Percentiles rank a stretch among this genome's conserved stretches.
Conservation (phyloP, 176 grass and related monocot genomes). For the Areca catechu region DNA sequence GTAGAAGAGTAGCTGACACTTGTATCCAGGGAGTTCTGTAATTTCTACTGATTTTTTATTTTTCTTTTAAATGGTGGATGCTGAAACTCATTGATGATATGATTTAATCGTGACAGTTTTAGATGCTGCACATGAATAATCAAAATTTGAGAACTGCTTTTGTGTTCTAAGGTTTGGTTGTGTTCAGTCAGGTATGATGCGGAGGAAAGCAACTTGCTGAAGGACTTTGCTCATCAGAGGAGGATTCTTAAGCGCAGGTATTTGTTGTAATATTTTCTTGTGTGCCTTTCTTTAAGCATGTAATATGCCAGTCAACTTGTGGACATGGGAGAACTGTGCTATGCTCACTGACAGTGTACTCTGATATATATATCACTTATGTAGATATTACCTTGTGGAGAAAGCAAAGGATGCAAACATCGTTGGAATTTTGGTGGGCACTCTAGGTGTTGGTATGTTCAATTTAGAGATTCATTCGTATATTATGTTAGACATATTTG, state of each 20-base stretch:
- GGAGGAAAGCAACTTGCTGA: constrained; percentile 40
- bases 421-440: constrained; percentile 94
- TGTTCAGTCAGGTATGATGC: constrained; percentile 79
- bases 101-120: too few relatives aligned
- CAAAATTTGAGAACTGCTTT: background rate
- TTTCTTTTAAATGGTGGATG: too few relatives aligned
- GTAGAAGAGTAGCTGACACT: too few relatives aligned
- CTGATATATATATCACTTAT: background rate
- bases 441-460: constrained; percentile 78
- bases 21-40: too few relatives aligned
- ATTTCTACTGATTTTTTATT: too few relatives aligned
- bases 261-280: background rate
- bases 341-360: too few relatives aligned
- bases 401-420: constrained; percentile 98
- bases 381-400: constrained; percentile 96
- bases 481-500: background rate
- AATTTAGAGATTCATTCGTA: constrained; percentile 12
- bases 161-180: constrained; percentile 12
- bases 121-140: too few relatives aligned
- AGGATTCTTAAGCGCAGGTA: constrained; percentile 92
- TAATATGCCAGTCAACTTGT: background rate
- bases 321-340: too few relatives aligned
- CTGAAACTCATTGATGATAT: too few relatives aligned
- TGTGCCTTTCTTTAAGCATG: background rate
- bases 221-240: constrained; percentile 55